Percentiles rank a stretch among this genome's conserved stretches.
Evolutionary conservation across 441 rosid species (phyloP).

Genomic region (Rhodomyrtus psidioides): DNA sequence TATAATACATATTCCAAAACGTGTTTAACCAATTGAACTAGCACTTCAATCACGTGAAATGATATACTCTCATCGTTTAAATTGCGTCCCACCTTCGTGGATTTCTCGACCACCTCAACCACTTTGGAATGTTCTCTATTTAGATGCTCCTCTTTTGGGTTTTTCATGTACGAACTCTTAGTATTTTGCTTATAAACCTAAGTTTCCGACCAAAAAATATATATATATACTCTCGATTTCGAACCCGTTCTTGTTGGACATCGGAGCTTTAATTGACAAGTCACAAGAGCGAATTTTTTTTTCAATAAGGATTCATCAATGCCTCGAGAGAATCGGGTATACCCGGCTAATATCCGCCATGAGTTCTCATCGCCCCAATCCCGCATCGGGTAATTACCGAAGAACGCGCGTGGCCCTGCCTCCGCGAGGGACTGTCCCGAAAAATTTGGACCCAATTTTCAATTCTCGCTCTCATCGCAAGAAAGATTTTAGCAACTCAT

Average conservation of each 20-base stretch:
- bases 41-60: neutral
- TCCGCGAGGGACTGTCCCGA: neutral
- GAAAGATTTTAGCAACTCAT: too few species aligned
- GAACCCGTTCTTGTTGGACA: accelerated
- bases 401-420: neutral
- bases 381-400: too few species aligned
- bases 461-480: too few species aligned
- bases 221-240: neutral
- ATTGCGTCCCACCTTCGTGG: too few species aligned
- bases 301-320: neutral
- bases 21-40: neutral
- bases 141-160: too few species aligned
- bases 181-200: too few species aligned
- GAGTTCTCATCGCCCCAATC: neutral
- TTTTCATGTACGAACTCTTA: too few species aligned
- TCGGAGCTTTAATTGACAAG: neutral
- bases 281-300: neutral
- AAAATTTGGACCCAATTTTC: too few species aligned
- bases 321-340: neutral
- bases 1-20: neutral
- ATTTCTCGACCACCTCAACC: too few species aligned
- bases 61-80: too few species aligned
- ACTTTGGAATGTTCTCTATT: too few species aligned
- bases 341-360: neutral
- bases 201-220: too few species aligned